Percentiles rank a stretch among this genome's conserved stretches.
Conservation (phyloP, 2,329 filamentous ascomycete species). For the Nemania serpens region DNA sequence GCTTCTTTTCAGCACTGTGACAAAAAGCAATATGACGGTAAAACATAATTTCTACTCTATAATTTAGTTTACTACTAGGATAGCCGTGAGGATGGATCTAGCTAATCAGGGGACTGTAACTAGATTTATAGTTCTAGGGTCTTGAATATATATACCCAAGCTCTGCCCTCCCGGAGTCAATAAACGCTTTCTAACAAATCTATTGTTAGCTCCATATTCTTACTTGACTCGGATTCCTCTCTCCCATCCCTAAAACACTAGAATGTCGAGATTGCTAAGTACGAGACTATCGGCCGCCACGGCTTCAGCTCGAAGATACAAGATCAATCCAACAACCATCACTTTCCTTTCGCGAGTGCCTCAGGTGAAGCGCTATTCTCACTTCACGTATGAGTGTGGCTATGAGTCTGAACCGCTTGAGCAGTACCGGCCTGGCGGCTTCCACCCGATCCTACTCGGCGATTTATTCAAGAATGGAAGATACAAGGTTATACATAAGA, state of each 20-base stretch:
- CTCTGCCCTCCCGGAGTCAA: too few species aligned
- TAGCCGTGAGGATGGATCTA: too few species aligned
- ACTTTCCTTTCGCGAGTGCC: not conserved
- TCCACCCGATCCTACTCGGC: conserved; percentile 28
- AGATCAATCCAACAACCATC: not conserved
- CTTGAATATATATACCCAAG: too few species aligned
- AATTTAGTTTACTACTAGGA: too few species aligned
- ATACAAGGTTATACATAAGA: conserved; percentile 31
- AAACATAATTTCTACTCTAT: too few species aligned
- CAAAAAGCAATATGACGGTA: too few species aligned
- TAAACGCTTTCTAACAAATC: too few species aligned
- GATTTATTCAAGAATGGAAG: conserved; percentile 24
- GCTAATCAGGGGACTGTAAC: too few species aligned
- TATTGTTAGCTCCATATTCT: too few species aligned
- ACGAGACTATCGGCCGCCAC: not conserved
- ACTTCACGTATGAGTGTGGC: conserved; percentile 6
- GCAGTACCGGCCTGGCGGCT: conserved; percentile 30
- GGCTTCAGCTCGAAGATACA: not conserved
- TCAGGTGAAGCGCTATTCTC: not conserved
- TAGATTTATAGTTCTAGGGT: too few species aligned
- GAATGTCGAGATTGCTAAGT: not conserved
- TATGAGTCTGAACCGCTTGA: conserved; percentile 19
- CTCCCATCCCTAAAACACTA: not conserved
- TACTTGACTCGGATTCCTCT: too few species aligned
- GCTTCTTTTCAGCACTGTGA: too few species aligned